Evolutionary conservation across 164 flowering plant species (phyloP).

Genomic region (Stephania japonica): DNA sequence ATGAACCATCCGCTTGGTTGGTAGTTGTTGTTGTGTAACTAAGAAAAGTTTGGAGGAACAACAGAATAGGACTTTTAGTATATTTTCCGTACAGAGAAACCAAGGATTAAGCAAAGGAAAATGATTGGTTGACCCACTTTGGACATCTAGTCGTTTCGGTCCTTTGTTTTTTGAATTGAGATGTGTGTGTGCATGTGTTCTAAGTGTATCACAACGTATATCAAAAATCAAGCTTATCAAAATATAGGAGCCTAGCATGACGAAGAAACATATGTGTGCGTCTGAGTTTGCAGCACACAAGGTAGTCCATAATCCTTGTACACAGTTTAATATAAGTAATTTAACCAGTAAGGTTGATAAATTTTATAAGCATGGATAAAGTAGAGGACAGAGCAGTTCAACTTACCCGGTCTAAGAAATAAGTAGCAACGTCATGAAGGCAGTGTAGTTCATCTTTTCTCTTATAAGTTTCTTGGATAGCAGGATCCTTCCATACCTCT

Average conservation of each 20-base stretch:
- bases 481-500: slow-evolving; percentile 95
- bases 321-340: background rate
- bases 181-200: background rate
- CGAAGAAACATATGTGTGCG: background rate
- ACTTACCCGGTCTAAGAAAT: slow-evolving; percentile 81
- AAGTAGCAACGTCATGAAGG: slow-evolving; percentile 92
- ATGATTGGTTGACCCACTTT: background rate
- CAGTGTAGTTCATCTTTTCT: slow-evolving; percentile 86
- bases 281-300: background rate
- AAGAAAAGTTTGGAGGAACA: too few species aligned
- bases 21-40: too few species aligned
- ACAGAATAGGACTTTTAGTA: background rate
- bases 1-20: too few species aligned
- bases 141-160: too few species aligned
- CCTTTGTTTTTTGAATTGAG: too few species aligned
- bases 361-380: background rate
- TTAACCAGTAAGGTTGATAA: background rate
- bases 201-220: background rate
- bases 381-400: background rate
- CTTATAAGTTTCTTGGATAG: slow-evolving; percentile 77
- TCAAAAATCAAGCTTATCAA: background rate
- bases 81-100: background rate
- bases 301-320: background rate
- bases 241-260: background rate
- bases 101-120: background rate